Evolutionary conservation across 768 basidiomycete genomes (phyloP).

Genomic region (Tylopilus balloui): DNA sequence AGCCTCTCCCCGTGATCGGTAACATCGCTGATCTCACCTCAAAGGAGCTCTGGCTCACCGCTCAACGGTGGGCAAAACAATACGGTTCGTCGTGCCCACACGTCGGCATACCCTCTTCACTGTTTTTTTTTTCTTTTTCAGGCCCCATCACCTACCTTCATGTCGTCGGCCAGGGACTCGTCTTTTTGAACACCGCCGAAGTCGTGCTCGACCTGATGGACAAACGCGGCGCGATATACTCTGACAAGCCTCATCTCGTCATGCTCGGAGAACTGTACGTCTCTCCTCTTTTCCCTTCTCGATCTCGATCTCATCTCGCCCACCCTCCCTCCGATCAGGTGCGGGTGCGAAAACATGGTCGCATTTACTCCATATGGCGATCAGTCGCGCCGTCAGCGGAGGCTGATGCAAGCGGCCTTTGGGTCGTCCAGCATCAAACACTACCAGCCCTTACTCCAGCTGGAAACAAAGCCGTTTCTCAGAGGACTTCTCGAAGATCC

Average conservation of each 20-base stretch:
- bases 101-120: too few species aligned
- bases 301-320: not conserved
- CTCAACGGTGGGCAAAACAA: conserved; percentile 54
- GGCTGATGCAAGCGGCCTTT: conserved; percentile 62
- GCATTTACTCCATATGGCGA: conserved; percentile 68
- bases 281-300: not conserved
- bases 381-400: conserved; percentile 58
- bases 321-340: conserved; percentile 21
- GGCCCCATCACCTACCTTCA: conserved; percentile 65
- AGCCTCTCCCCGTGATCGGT: conserved; percentile 59
- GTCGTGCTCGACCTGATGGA: conserved; percentile 63
- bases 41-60: conserved; percentile 63
- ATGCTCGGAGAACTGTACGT: conserved; percentile 72
- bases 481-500: conserved; percentile 46
- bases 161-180: conserved; percentile 59
- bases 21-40: conserved; percentile 57
- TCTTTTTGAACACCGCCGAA: conserved; percentile 62
- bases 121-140: not conserved
- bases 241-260: conserved; percentile 64
- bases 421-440: conserved; percentile 46
- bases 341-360: conserved; percentile 68
- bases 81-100: conserved; percentile 45
- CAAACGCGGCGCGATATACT: conserved; percentile 65
- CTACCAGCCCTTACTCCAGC: conserved; percentile 56
- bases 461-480: conserved; percentile 55